A percentile compares a stretch with the other conserved stretches of the same genome.
Evolutionary conservation across 2,329 filamentous ascomycete species (phyloP).

Genomic region (Phyllosticta citrichinensis): DNA sequence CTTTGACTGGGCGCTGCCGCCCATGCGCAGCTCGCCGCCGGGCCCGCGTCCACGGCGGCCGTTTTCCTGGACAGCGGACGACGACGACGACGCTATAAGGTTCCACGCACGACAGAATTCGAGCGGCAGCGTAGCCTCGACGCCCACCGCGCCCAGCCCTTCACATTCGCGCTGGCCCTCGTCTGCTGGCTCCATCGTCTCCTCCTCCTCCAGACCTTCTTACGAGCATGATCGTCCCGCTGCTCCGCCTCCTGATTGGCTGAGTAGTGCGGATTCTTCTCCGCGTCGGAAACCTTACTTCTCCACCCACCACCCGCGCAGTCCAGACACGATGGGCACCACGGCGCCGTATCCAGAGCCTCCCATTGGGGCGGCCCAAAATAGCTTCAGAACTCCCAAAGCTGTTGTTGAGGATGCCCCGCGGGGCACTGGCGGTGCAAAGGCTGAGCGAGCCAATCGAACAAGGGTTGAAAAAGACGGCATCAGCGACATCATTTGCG

Average conservation of each 20-base stretch:
- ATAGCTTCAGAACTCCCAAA: not conserved
- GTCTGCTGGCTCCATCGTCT: not conserved
- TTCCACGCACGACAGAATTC: not conserved
- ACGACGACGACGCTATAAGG: not conserved
- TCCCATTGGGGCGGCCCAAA: not conserved
- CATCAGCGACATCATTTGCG: conserved; percentile 16
- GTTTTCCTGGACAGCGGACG: not conserved
- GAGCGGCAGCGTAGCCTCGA: not conserved
- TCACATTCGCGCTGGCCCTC: not conserved
- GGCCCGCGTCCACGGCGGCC: too few relatives aligned
- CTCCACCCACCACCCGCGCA: not conserved
- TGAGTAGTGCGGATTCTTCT: not conserved
- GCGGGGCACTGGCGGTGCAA: not conserved
- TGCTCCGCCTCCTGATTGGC: not conserved
- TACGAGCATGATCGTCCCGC: not conserved
- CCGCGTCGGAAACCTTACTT: not conserved
- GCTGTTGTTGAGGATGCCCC: not conserved
- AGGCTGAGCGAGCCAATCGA: not conserved
- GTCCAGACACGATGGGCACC: not conserved
- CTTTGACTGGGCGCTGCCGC: not conserved
- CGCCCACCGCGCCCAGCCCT: not conserved
- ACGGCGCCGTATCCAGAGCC: not conserved
- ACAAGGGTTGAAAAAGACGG: not conserved
- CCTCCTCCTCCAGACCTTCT: not conserved
- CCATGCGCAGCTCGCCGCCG: not conserved